phyloP scores from a whole-genome alignment of 2,329 filamentous ascomycete species.

The Sarocladium kiliense region DNA sequence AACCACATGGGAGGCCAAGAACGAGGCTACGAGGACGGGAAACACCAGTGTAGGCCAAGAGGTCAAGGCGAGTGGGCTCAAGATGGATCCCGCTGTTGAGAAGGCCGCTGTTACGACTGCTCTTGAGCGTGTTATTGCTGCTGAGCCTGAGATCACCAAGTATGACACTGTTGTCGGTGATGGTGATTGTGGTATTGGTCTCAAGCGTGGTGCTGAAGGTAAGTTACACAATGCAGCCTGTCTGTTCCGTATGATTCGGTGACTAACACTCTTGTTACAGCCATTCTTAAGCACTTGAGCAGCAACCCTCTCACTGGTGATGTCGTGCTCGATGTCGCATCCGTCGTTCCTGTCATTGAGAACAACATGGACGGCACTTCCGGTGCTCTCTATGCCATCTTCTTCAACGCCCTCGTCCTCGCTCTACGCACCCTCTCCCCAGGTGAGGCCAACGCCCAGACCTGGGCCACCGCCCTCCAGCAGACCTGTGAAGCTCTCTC shows the following conservation, averaged over 20 bases:
- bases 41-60: constrained; percentile 24
- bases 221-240: constrained; percentile 17
- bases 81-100: constrained; percentile 45
- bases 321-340: constrained; percentile 45
- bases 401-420: constrained; percentile 78
- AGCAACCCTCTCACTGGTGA: constrained; percentile 43
- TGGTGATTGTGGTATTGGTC: constrained; percentile 81
- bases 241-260: background rate
- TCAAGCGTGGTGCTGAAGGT: constrained; percentile 82
- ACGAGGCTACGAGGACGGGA: constrained; percentile 40
- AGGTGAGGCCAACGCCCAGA: constrained; percentile 32
- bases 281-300: constrained; percentile 45
- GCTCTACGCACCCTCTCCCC: constrained; percentile 42
- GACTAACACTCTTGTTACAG: constrained; percentile 27
- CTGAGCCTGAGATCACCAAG: constrained; percentile 65
- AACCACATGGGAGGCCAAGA: constrained; percentile 58
- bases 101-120: constrained; percentile 50
- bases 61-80: constrained; percentile 42
- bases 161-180: constrained; percentile 84
- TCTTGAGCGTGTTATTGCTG: constrained; percentile 57
- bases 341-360: constrained; percentile 51
- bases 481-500: constrained; percentile 66
- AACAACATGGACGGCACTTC: constrained; percentile 58
- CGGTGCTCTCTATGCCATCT: constrained; percentile 68
- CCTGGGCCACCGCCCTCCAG: constrained; percentile 62